Base-by-base conservation (phyloP, 805 yeast species). In the Wickerhamomyces rabaulensis region DNA sequence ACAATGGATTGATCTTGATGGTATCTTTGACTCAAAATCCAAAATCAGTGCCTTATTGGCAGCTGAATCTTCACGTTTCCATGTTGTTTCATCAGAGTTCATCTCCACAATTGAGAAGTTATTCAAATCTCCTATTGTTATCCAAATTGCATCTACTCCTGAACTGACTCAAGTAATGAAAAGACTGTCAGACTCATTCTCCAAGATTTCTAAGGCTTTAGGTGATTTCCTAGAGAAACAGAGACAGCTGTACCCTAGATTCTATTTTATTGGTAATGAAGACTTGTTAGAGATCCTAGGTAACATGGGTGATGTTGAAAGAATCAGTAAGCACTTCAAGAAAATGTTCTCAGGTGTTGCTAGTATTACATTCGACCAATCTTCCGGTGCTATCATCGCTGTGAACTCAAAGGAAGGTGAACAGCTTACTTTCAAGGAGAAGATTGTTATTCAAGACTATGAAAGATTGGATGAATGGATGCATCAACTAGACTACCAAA, bases 261-360 rank as follows among this genome's bases (percentile, higher is more conserved):
- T 90, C 46, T 90, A 84, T 57, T 91, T 92, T 59, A 67, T 92
- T 23, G 97, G 97, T 6, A 92, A 92, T 60, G 96, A 90, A 49
- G 97, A 92, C 60, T 65, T 92, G 26, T 67, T 92, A 29, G 95
- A 88, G 50, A 76, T 92, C 36, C 75, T 92, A 31, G 96, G 97
- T 2, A 75, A 82, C 43, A 67, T 79, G 0, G 65, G 60, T 6
- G 76, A 82, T 52, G 54, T 78, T 2, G 38, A 40, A 2, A 53
- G 70, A 7, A 69, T 83, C 4, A 80, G 82, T 16, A 74, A 70
- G 40, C 90, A 84, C 56, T 64, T 90, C 42, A 69, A 71, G 41
- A 87, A 86, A 56, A 76, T 90, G 82, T 90, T 86, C 60, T 62
- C 79, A 5, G 95, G 92, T 2, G 67, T 89, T 3, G 53, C 73